Percentiles rank a stretch among this genome's conserved stretches.
Evolutionary conservation across 2,329 filamentous ascomycete genomes (phyloP).

Genomic region (Trichoderma sp.): DNA sequence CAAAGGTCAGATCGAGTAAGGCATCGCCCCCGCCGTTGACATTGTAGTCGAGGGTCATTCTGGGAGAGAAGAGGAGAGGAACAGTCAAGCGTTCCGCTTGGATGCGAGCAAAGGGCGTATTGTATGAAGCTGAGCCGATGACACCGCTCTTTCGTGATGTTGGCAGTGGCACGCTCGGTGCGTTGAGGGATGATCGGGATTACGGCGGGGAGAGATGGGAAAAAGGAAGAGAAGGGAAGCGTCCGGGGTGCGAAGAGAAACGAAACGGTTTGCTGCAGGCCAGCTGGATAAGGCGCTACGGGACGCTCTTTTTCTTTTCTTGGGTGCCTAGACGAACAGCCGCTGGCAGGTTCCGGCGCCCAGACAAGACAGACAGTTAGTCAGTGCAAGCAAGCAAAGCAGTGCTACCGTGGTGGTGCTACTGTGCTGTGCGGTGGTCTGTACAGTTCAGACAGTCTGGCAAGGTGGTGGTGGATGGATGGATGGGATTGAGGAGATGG

Average conservation of each 20-base stretch:
- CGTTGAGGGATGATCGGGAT: constrained; percentile 17
- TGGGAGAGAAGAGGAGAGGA: constrained; percentile 32
- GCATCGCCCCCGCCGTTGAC: constrained; percentile 54
- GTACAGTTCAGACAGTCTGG: neutral
- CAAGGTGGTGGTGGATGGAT: neutral
- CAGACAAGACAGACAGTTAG: neutral
- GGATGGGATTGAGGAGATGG: constrained; percentile 6
- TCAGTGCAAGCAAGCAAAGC: neutral
- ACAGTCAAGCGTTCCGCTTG: constrained; percentile 30
- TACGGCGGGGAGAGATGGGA: constrained; percentile 24
- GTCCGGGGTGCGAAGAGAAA: constrained; percentile 15
- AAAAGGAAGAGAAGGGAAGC: constrained; percentile 15
- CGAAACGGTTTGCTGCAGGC: constrained; percentile 21
- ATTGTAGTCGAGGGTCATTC: constrained; percentile 60
- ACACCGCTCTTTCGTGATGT: constrained; percentile 46
- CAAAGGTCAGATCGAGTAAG: constrained; percentile 60
- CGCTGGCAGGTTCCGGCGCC: neutral
- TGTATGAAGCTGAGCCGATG: constrained; percentile 37
- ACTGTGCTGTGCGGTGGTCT: neutral
- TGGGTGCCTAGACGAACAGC: constrained; percentile 8
- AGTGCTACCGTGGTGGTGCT: neutral
- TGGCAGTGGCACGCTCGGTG: constrained; percentile 23
- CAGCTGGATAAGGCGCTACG: constrained; percentile 9
- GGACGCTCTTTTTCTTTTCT: neutral
- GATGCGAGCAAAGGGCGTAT: constrained; percentile 34